Conservation (phyloP, 1,139 yeast genomes). For the Geotrichum reessii region DNA sequence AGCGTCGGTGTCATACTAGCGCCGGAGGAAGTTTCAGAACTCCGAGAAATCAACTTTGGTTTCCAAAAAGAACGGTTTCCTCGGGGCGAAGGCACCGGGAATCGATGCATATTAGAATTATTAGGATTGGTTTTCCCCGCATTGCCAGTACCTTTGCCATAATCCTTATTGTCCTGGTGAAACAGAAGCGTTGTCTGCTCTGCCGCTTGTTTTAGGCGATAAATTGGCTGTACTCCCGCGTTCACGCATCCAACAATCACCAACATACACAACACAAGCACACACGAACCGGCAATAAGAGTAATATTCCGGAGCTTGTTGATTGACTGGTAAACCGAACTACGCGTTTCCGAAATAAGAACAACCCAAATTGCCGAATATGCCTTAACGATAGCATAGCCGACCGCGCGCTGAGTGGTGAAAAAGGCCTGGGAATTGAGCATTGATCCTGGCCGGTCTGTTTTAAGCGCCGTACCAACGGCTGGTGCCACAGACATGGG, state of each 20-base stretch:
- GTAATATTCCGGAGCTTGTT: conserved; percentile 59
- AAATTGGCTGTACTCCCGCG: conserved; percentile 78
- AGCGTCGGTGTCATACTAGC: neutral
- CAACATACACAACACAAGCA: conserved; percentile 67
- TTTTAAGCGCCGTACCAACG: conserved; percentile 1
- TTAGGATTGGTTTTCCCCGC: too few relatives aligned
- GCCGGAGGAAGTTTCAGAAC: neutral
- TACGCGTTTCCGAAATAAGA: conserved; percentile 58
- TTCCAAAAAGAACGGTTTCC: neutral
- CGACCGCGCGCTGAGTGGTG: conserved; percentile 56
- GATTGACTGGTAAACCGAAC: conserved; percentile 59
- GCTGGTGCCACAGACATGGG: neutral
- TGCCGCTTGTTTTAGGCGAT: conserved; percentile 75
- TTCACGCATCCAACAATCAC: conserved; percentile 78
- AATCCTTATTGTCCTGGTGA: neutral
- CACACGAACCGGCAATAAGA: conserved; percentile 72
- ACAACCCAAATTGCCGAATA: conserved; percentile 66
- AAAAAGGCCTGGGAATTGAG: conserved; percentile 43
- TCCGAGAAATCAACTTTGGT: neutral
- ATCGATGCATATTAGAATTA: too few relatives aligned
- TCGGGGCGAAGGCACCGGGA: neutral
- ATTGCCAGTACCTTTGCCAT: too few relatives aligned
- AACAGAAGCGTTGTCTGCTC: conserved; percentile 46
- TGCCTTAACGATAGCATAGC: conserved; percentile 55
- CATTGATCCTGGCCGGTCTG: conserved; percentile 44